These are phyloP conservation scores for Kodamaea sp. DNA, from an alignment of 1,139 yeast species.

Conservation along the genomic window DNA sequence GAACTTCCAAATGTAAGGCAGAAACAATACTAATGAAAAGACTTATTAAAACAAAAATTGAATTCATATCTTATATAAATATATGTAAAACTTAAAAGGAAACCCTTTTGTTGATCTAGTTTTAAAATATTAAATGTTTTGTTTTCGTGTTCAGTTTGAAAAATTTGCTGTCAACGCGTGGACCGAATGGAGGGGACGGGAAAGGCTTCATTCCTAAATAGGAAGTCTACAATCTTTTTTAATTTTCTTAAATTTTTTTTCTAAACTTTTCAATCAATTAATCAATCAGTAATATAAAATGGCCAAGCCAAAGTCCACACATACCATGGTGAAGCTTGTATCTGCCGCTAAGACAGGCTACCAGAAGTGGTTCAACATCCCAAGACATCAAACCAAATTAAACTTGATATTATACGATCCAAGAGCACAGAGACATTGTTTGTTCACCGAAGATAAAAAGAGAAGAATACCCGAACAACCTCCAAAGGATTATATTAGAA, in stretches of 20 bases:
- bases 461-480: slow-evolving; percentile 67
- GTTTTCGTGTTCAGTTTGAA: slow-evolving; percentile 12
- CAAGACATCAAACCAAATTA: slow-evolving; percentile 75
- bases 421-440: slow-evolving; percentile 62
- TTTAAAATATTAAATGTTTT: slow-evolving; percentile 4
- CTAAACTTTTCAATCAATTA: neutral
- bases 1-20: slow-evolving; percentile 41
- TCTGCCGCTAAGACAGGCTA: slow-evolving; percentile 81
- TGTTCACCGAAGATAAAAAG: slow-evolving; percentile 84
- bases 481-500: slow-evolving; percentile 60
- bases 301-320: slow-evolving; percentile 45
- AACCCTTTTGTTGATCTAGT: slow-evolving; percentile 5
- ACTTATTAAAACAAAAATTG: slow-evolving; percentile 10
- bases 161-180: slow-evolving; percentile 2
- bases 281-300: slow-evolving; percentile 14
- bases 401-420: slow-evolving; percentile 91
- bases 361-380: slow-evolving; percentile 74
- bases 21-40: slow-evolving; percentile 19
- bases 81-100: too few relatives aligned
- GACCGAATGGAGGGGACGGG: slow-evolving; percentile 1
- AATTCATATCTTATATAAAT: too few relatives aligned
- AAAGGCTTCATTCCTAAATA: slow-evolving; percentile 4
- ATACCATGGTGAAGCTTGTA: slow-evolving; percentile 44
- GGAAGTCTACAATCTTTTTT: slow-evolving; percentile 5
- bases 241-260: neutral